Evolutionary conservation across 2,329 filamentous ascomycete species (phyloP), one percentile per base, ranked within the genome.

Genomic region (Xylaria sp.): DNA sequence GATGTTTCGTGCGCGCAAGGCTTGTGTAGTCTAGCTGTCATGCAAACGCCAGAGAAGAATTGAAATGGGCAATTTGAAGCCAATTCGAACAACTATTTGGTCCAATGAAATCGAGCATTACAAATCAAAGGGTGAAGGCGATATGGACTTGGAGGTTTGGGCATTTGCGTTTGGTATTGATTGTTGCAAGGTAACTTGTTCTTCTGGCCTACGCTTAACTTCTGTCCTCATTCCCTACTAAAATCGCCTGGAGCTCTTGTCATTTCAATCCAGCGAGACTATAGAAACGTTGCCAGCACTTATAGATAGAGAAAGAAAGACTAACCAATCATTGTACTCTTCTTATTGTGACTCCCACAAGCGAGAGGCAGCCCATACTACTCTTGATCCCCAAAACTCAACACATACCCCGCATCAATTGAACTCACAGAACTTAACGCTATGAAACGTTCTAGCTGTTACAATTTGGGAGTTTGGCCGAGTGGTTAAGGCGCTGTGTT

Each of bases 401-500:
- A n/a, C n/a, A n/a, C n/a, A n/a, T n/a, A n/a, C n/a, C n/a, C n/a
- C n/a, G n/a, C n/a, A n/a, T n/a, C n/a, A n/a, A n/a, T n/a, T n/a
- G n/a, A n/a, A n/a, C n/a, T n/a, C n/a, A n/a, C n/a, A n/a, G n/a
- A n/a, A n/a, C n/a, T n/a, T n/a, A n/a, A n/a, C n/a, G n/a, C n/a
- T n/a, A n/a, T n/a, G n/a, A n/a, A n/a, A n/a, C n/a, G n/a, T n/a
- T n/a, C n/a, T n/a, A n/a, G n/a, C n/a, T n/a, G n/a, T n/a, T n/a
- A n/a, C n/a, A n/a, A 53, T 33, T 5, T 27, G 66, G 59, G 63
- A 66, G 66, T 69, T 66, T 69, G 66, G 63, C 66, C 63, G 66
- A 69, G 66, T 68, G 66, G 63, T 69, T 69, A 68, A 68, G 65
- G 65, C 62, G 65, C 44, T 49, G 61, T 68, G 65, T 68, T 68